phyloP scores from a whole-genome alignment of 2,329 filamentous ascomycete species.

The Fusarium pseudocircinatum region DNA sequence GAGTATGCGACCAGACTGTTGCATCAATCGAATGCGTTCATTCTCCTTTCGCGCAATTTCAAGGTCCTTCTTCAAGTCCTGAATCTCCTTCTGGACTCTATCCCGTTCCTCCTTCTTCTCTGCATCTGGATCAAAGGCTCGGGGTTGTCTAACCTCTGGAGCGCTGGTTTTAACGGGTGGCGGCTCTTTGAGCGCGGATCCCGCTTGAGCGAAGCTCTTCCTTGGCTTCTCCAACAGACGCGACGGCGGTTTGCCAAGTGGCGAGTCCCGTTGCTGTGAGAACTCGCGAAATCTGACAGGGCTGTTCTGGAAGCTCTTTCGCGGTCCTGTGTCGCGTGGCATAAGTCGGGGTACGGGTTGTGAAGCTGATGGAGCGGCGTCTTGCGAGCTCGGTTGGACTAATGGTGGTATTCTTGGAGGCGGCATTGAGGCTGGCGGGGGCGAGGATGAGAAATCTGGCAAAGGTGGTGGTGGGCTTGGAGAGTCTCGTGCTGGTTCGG shows the following conservation, averaged over 20 bases:
- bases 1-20: constrained; percentile 51
- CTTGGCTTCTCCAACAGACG: constrained; percentile 35
- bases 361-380: constrained; percentile 6
- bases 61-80: constrained; percentile 67
- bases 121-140: constrained; percentile 51
- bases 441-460: constrained; percentile 6
- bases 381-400: background rate
- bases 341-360: constrained; percentile 25
- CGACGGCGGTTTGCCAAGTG: constrained; percentile 57
- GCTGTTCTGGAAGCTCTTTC: constrained; percentile 68
- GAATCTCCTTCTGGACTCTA: constrained; percentile 64
- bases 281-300: constrained; percentile 58
- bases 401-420: constrained; percentile 25
- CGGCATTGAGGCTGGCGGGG: constrained; percentile 25
- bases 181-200: background rate
- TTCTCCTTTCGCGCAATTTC: constrained; percentile 66
- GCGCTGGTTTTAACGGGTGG: background rate
- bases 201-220: constrained; percentile 6
- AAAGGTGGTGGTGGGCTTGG: constrained; percentile 2
- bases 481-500: background rate
- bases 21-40: constrained; percentile 58
- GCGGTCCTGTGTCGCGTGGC: constrained; percentile 62
- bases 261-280: constrained; percentile 55
- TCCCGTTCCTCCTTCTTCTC: constrained; percentile 64
- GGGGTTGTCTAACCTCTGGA: constrained; percentile 3